phyloP scores from a whole-genome alignment of 2,329 filamentous ascomycete species.

The Tothia fuscella region DNA sequence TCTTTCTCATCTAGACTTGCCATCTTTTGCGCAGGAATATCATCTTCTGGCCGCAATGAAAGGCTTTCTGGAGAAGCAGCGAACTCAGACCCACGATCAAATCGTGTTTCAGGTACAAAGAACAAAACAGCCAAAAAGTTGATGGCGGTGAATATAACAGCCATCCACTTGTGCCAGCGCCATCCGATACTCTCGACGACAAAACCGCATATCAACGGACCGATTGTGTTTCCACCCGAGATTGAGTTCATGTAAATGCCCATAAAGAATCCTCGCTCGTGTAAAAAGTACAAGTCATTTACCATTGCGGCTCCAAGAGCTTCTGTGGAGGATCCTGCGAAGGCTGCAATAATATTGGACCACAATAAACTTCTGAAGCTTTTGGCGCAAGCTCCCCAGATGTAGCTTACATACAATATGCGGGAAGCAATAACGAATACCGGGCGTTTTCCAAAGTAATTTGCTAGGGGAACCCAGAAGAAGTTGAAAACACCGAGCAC shows the following conservation, averaged over 20 bases:
- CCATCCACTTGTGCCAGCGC: conserved; percentile 79
- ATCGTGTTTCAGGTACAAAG: conserved; percentile 78
- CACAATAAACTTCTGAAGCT: conserved; percentile 33
- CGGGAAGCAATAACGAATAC: conserved; percentile 33
- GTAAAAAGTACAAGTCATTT: conserved; percentile 83
- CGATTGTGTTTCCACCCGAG: conserved; percentile 61
- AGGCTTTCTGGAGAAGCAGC: conserved; percentile 5
- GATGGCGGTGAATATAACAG: conserved; percentile 67
- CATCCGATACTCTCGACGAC: conserved; percentile 66
- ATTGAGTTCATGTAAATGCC: conserved; percentile 60
- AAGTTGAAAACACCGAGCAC: conserved; percentile 41
- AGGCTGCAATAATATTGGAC: conserved; percentile 34
- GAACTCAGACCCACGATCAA: conserved; percentile 36
- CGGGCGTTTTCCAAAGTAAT: conserved; percentile 36
- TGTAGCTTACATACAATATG: conserved; percentile 33
- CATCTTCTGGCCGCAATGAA: neutral
- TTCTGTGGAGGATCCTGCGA: conserved; percentile 44
- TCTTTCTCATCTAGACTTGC: too few species aligned
- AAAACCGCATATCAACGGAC: conserved; percentile 80
- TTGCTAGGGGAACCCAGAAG: conserved; percentile 38
- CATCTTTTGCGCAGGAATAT: too few species aligned
- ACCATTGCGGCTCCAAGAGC: conserved; percentile 79
- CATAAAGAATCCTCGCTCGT: conserved; percentile 77
- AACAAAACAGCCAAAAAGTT: conserved; percentile 62
- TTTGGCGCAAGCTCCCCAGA: conserved; percentile 34